Percentiles rank a stretch among this genome's conserved stretches.
Evolutionary conservation across 371 early-diverging fungal species (phyloP).

Genomic region (Syncephalastrum racemosum): DNA sequence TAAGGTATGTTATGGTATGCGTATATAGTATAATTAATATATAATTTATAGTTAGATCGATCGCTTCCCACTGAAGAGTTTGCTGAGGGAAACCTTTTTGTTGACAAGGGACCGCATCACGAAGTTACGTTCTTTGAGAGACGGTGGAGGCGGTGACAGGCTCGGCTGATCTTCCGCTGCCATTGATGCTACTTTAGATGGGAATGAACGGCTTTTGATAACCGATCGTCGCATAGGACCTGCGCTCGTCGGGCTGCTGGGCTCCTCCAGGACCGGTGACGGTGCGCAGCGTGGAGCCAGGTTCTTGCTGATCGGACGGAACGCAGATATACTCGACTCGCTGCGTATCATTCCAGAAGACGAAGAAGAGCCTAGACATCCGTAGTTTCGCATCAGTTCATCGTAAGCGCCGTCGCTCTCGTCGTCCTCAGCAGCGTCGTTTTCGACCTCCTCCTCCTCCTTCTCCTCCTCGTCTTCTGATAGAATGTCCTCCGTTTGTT

Average conservation of each 20-base stretch:
- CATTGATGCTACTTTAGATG: constrained; percentile 21
- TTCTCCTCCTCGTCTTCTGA: constrained; percentile 11
- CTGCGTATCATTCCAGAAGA: constrained; percentile 10
- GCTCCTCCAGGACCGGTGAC: constrained; percentile 2
- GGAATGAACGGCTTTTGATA: constrained; percentile 41
- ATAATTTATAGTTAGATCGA: neutral
- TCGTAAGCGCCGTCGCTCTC: constrained; percentile 11
- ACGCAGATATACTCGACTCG: constrained; percentile 26
- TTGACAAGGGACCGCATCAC: constrained; percentile 39
- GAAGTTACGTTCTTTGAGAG: constrained; percentile 26
- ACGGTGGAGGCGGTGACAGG: constrained; percentile 6
- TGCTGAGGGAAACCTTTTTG: constrained; percentile 43
- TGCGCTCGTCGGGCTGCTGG: constrained; percentile 3
- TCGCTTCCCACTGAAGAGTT: constrained; percentile 37
- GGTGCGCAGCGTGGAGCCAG: constrained; percentile 17
- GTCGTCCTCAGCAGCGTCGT: constrained; percentile 9
- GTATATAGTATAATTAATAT: neutral
- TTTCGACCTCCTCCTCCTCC: constrained; percentile 14
- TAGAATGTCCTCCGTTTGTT: too few relatives aligned
- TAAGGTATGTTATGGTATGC: neutral
- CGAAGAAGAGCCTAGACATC: too few relatives aligned
- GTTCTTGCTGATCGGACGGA: constrained; percentile 30
- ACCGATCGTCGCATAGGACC: constrained; percentile 8
- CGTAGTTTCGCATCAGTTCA: neutral
- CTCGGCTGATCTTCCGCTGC: constrained; percentile 9